Evolutionary conservation across 2,329 filamentous ascomycete species (phyloP).

Genomic region (Arthrobotrys iridis): DNA sequence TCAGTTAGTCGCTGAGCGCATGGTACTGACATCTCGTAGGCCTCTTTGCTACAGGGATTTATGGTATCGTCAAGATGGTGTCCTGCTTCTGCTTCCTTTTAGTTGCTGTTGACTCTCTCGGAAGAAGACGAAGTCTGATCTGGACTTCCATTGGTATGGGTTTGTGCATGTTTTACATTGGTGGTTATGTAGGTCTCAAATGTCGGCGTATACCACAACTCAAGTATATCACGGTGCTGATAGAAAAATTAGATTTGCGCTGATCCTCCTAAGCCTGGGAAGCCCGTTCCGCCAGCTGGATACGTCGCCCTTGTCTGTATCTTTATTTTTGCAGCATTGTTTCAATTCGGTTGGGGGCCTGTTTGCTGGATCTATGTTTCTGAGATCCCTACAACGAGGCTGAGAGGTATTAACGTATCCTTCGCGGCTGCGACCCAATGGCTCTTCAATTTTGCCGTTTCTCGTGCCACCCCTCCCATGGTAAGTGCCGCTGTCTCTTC

Average conservation of each 20-base stretch:
- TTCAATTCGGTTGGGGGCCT: conserved; percentile 76
- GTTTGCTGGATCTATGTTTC: conserved; percentile 78
- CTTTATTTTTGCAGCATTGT: conserved; percentile 76
- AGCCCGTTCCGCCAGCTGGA: conserved; percentile 71
- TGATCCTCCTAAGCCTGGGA: conserved; percentile 67
- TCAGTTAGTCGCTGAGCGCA: no score
- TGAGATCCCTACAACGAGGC: conserved; percentile 74
- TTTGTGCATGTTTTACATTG: conserved; percentile 74
- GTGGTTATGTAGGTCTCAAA: conserved; percentile 66
- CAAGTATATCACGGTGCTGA: neutral
- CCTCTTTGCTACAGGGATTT: conserved; percentile 78
- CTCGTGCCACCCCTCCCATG: conserved; percentile 75
- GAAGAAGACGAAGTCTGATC: conserved; percentile 70
- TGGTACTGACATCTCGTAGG: conserved; percentile 59
- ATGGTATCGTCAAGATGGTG: conserved; percentile 75
- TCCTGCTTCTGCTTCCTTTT: conserved; percentile 73
- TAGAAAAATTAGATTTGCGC: conserved; percentile 66
- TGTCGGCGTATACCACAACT: neutral
- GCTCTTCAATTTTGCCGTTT: conserved; percentile 79
- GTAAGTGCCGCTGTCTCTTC: conserved; percentile 63
- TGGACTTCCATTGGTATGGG: conserved; percentile 74
- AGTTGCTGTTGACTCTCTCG: conserved; percentile 75
- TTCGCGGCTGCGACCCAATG: conserved; percentile 76
- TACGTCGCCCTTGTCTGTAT: conserved; percentile 77
- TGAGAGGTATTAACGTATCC: conserved; percentile 74